Evolutionary conservation across 495 filamentous ascomycete species (phyloP), one percentile per base, ranked within the genome.

Genomic region (Aspergillus kassunensis): DNA sequence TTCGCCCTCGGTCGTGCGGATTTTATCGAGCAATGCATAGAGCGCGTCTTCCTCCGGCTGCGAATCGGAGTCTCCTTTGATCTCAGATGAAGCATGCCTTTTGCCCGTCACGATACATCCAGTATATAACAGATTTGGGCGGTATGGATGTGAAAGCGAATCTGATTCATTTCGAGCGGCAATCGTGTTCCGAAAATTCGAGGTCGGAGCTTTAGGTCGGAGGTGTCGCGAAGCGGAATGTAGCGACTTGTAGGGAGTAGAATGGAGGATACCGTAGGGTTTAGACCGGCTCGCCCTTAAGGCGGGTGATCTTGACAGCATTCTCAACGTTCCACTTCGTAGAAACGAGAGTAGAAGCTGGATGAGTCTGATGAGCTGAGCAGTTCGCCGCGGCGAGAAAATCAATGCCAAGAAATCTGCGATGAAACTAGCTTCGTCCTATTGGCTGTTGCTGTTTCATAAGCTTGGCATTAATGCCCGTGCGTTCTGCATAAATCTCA

Each of bases 11-110:
- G 67, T 69, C 11, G 65, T 41, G 31, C 65, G 58, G 53, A 76
- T 72, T 36, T 58, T 60, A 44, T 76, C 70, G 34, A 76, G 68
- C 44, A 74, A 36, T 13, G 44, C 54, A 46, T 68, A 71, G 51
- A 76, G 62, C 9, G 53, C 51, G 23, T 65, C 66, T 7, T 51
- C 51, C 23, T 58, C 51, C 44, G 47, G 13, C 37, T 49, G 49
- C 7, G 37, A 11, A 13, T 58, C 55, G 6, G 53, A 33, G 13
- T 62, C 58, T 18, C 56, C 51, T 13, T 52, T 10, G 8, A 59
- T 41, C n/a, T 56, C 53, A 16, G 65, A 65, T n/a, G 68, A 72
- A 12, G 56, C 52, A 41, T 62, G 43, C 34, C 68, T 53, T 29
- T 52, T 53, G 29, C 50, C 57, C 16, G 48, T 29, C 2, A 51